A percentile compares a stretch with the other conserved stretches of the same genome.
Evolutionary conservation across 2,329 filamentous ascomycete species (phyloP).

Genomic region (Falciphora oryzae): DNA sequence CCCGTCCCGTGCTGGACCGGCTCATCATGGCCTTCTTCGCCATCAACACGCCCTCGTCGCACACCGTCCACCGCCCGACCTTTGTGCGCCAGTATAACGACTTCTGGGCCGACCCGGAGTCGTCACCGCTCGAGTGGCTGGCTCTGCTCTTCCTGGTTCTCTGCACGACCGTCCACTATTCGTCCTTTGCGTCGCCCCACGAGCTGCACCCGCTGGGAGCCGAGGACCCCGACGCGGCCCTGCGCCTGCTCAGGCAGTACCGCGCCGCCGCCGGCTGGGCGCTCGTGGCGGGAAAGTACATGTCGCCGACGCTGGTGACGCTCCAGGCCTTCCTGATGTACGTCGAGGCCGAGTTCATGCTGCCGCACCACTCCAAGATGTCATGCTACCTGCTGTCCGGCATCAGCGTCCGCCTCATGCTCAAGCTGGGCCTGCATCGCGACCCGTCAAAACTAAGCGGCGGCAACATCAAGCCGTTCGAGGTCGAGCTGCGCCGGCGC

Average conservation of each 20-base stretch:
- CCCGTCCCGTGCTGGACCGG: slow-evolving; percentile 39
- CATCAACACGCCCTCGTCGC: slow-evolving; percentile 45
- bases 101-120: slow-evolving; percentile 24
- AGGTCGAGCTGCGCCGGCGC: slow-evolving; percentile 47
- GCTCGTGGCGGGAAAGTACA: slow-evolving; percentile 26
- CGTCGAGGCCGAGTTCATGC: slow-evolving; percentile 23
- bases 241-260: slow-evolving; percentile 19
- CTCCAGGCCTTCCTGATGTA: slow-evolving; percentile 24
- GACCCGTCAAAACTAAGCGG: slow-evolving; percentile 34
- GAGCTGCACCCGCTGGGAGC: slow-evolving; percentile 22
- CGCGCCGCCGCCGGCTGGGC: slow-evolving; percentile 22
- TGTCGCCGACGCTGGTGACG: slow-evolving; percentile 22
- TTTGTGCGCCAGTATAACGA: slow-evolving; percentile 19
- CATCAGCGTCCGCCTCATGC: slow-evolving; percentile 24
- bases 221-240: slow-evolving; percentile 30
- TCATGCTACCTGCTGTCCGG: slow-evolving; percentile 42
- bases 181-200: slow-evolving; percentile 31
- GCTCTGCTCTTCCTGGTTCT: slow-evolving; percentile 28
- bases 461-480: slow-evolving; percentile 35
- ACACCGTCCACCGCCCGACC: slow-evolving; percentile 46
- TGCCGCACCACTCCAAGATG: slow-evolving; percentile 31
- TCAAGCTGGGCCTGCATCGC: slow-evolving; percentile 40
- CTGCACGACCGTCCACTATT: slow-evolving; percentile 32
- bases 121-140: slow-evolving; percentile 21
- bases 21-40: slow-evolving; percentile 49